Conservation (phyloP, 176 grass and related monocot genomes). For the Oryza punctata region DNA sequence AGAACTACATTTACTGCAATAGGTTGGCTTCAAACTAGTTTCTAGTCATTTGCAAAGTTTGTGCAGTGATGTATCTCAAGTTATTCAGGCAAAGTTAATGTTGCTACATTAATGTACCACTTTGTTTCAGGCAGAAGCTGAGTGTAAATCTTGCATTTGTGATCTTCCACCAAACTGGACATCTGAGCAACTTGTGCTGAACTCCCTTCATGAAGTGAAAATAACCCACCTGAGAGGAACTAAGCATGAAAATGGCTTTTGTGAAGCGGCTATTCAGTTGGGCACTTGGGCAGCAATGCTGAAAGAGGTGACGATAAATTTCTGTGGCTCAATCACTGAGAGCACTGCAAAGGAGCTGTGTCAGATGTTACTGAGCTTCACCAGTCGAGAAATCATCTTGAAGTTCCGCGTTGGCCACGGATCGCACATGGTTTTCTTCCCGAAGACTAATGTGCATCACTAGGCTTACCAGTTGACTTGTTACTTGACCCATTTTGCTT, state of each 20-base stretch:
- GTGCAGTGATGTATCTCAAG: neutral
- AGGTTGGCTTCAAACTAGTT: neutral
- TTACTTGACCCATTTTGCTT: neutral
- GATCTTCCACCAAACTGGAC: constrained; percentile 15
- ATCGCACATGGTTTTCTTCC: neutral
- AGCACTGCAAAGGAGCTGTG: constrained; percentile 28
- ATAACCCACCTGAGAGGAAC: neutral
- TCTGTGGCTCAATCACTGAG: constrained; percentile 9
- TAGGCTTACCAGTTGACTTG: neutral
- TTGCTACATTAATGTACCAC: neutral
- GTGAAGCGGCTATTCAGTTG: constrained; percentile 27
- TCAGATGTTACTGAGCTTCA: neutral
- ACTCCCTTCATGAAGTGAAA: constrained; percentile 24
- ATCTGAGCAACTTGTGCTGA: constrained; percentile 19
- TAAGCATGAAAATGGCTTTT: constrained; percentile 20
- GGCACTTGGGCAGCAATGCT: constrained; percentile 8
- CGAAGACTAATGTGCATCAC: neutral
- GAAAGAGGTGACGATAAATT: constrained; percentile 28
- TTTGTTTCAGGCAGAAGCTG: neutral
- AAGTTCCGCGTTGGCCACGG: neutral
- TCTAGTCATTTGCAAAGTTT: neutral
- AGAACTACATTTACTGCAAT: neutral
- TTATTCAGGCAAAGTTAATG: neutral
- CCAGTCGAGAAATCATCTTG: neutral
- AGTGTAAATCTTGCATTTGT: constrained; percentile 1